A percentile compares a stretch with the other conserved stretches of the same genome.
phyloP scores from a whole-genome alignment of 2,329 filamentous ascomycete species.

The Ceratocystis colombiana region DNA sequence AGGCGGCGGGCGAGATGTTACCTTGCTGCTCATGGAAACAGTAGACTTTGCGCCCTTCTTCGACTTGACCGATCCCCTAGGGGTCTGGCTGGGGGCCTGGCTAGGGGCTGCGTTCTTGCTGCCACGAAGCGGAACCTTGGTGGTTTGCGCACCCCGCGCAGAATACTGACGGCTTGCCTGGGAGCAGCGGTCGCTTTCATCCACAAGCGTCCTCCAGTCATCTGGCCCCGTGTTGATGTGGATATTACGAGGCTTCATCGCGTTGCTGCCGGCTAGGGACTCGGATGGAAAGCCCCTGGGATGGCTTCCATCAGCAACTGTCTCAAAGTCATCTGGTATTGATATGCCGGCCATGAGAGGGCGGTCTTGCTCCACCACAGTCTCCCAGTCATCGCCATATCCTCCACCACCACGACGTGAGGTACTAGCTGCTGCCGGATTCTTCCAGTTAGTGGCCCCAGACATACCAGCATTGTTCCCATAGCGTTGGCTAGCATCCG shows the following conservation, averaged over 20 bases:
- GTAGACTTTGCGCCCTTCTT: constrained; percentile 7
- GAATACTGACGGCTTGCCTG: not conserved
- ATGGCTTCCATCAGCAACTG: constrained; percentile 1
- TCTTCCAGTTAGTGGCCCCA: not conserved
- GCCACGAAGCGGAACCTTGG: constrained; percentile 4
- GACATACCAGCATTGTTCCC: not conserved
- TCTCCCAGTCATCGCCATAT: constrained; percentile 20
- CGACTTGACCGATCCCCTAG: not conserved
- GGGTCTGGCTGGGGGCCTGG: constrained; percentile 17
- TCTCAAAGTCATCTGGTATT: constrained; percentile 21
- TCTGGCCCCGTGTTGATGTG: constrained; percentile 13
- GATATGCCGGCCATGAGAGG: constrained; percentile 4
- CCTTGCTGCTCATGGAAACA: constrained; percentile 25
- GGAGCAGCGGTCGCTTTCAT: not conserved
- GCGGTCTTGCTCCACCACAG: constrained; percentile 16
- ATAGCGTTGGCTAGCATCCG: not conserved
- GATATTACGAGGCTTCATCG: constrained; percentile 11
- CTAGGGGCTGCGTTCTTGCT: constrained; percentile 16
- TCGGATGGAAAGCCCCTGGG: not conserved
- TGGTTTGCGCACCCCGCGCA: not conserved
- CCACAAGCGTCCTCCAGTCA: constrained; percentile 15
- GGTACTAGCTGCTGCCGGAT: not conserved
- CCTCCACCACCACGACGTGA: not conserved
- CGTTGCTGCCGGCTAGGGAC: not conserved
- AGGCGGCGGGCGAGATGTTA: constrained; percentile 37